Conservation (phyloP, 192 early-diverging fungal species). For the Rhizophagus sp. region DNA sequence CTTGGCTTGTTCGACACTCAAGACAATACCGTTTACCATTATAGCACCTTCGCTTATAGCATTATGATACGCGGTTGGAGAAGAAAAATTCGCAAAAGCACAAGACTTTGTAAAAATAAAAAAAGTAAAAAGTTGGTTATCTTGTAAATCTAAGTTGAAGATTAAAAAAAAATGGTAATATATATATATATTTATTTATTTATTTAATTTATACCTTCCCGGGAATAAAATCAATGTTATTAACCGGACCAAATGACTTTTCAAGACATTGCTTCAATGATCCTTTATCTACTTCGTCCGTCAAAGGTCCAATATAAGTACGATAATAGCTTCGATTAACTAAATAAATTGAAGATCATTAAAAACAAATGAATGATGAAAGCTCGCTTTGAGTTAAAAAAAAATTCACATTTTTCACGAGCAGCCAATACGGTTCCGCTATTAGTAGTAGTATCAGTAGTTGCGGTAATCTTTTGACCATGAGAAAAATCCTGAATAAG, state of each 20-base stretch:
- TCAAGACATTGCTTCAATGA: background rate
- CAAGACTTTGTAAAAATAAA: background rate
- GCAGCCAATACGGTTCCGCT: background rate
- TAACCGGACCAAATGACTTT: background rate
- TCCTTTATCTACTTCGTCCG: background rate
- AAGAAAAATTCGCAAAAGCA: slow-evolving; percentile 9
- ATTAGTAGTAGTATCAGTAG: no score
- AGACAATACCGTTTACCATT: background rate
- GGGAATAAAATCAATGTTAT: slow-evolving; percentile 2
- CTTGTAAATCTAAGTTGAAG: background rate
- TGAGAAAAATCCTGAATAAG: slow-evolving; percentile 17
- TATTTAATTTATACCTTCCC: background rate
- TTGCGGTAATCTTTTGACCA: background rate
- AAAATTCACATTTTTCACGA: background rate
- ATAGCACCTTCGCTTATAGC: slow-evolving; percentile 1
- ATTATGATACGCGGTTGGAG: slow-evolving; percentile 10
- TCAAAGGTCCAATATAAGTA: slow-evolving; percentile 4
- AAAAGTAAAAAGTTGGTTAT: background rate
- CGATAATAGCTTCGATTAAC: slow-evolving; percentile 3
- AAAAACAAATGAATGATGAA: background rate
- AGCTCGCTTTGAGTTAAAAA: background rate
- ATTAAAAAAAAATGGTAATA: background rate
- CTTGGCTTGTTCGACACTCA: slow-evolving; percentile 14
- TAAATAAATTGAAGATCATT: background rate
- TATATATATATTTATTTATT: no score